Conservation (phyloP, 2,329 filamentous ascomycete genomes). For the Aspergillus novofumigatus region DNA sequence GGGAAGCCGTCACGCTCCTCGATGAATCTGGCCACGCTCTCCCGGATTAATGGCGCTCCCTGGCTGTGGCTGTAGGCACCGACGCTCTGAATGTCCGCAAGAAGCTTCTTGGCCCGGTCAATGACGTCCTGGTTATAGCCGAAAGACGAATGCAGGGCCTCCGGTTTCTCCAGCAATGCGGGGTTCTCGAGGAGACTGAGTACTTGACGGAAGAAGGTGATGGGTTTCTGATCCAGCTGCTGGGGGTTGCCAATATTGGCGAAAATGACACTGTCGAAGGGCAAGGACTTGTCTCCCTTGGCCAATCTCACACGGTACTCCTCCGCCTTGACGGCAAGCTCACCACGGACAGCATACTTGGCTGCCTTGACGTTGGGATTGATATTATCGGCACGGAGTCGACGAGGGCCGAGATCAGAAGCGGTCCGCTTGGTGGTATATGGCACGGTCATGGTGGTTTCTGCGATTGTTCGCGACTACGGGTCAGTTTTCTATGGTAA, state of each 20-base stretch:
- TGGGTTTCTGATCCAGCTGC: conserved; percentile 97
- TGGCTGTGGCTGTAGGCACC: conserved; percentile 95
- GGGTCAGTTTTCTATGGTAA: conserved; percentile 5
- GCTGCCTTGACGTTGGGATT: conserved; percentile 83
- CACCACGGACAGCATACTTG: conserved; percentile 94
- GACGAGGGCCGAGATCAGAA: conserved; percentile 42
- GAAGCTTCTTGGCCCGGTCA: conserved; percentile 72
- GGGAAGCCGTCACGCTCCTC: conserved; percentile 88
- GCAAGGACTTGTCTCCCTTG: conserved; percentile 55
- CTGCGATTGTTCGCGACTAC: conserved; percentile 16
- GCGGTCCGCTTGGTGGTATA: conserved; percentile 38
- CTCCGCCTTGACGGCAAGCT: conserved; percentile 90
- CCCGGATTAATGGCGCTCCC: conserved; percentile 78
- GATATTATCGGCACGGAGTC: conserved; percentile 78
- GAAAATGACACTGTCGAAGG: conserved; percentile 87
- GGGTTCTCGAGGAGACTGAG: conserved; percentile 91
- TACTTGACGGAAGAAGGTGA: conserved; percentile 98
- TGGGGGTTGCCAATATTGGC: conserved; percentile 99
- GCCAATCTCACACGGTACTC: conserved; percentile 73
- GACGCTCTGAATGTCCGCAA: conserved; percentile 82
- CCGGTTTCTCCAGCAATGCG: conserved; percentile 71
- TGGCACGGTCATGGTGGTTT: conserved; percentile 22
- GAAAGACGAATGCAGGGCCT: conserved; percentile 68
- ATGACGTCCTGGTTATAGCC: conserved; percentile 90
- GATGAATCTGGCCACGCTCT: conserved; percentile 89